Evolutionary conservation across 441 rosid genomes (phyloP), one percentile per base, ranked within the genome.

Genomic region (Populus hybrid): DNA sequence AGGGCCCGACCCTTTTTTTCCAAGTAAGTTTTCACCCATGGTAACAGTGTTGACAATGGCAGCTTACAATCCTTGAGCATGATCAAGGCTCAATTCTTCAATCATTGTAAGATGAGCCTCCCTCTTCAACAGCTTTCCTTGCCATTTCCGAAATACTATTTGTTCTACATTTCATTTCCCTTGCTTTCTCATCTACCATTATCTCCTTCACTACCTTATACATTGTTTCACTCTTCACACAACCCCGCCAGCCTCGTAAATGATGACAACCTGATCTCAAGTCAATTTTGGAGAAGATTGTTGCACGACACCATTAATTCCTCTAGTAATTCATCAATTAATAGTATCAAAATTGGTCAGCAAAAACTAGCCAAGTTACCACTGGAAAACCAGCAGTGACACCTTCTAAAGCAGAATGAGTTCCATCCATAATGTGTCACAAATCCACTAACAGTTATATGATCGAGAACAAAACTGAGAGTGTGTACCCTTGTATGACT

Each of bases 21-120:
- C 26, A 26, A 26, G 26, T 26, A 26, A 26, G 26, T 26, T 26
- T 26, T 26, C 26, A 26, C 26, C 26, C 26, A 26, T 26, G 26
- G 26, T 26, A 26, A 26, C 1, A 26, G 26, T 26, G 26, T 26
- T 26, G 26, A 26, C 26, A 26, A 26, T 26, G 26, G 26, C 26
- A 26, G 26, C 26, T 26, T 26, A 1, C 26, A 26, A 26, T 26
- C 1, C 1, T 26, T 26, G 0, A 26, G 26, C 26, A 26, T 26
- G 26, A 10, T 38, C 42, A 38, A 38, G 42, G 42, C 42, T 38
- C 3, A 38, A 38, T 38, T 85, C 79, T 28, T 67, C 67, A 36
- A 77, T 81, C 77, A 42, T 69, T 26, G 42, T 57, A 68, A 69
- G 86, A 84, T 6, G 85, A 83, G 2, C 83, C 84, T 24, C 85